Base-by-base conservation (phyloP, 148 eudicot species). In the Nepenthes mirabilis region DNA sequence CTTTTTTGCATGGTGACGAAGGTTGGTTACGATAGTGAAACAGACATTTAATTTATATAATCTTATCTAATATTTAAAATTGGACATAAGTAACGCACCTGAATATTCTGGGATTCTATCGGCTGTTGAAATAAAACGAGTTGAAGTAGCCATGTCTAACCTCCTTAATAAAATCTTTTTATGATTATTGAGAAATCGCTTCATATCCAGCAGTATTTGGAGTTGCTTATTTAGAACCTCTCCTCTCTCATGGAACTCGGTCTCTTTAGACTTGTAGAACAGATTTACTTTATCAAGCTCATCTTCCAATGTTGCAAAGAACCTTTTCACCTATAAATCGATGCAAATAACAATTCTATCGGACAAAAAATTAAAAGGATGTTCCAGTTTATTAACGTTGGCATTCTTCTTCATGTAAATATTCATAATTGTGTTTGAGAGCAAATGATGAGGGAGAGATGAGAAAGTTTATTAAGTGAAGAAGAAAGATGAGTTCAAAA, bases 221-320 rank as follows among this genome's bases (percentile, higher is more conserved):
- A 91, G 79, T 59, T 91, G 93, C 66, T 81, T 83, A 43, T 74
- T 68, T 2, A 88, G 65, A 34, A 65, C 69, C 5, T 85, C 88
- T 23, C 90, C 90, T 71, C 90, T 83, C 67, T 82, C 85, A 1
- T 81, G 35, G 58, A 88, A 80, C 58, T 91, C 94, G 0, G 56
- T 67, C 64, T 91, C 98, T 70, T 80, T 91, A 4, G 60, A 68
- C 37, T 57, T 72, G 74, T 91, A 88, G 60, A 91, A 91, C 11
- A 70, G 70, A 64, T 91, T 88, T 72, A 91, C 98, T 66, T 91
- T 91, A 10, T 83, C 78, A 1, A 88, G 80, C 68, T 91, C 98
- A 47, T 78, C 84, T 8, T 91, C 96, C 67, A 91, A 75, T 57
- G 33, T 74, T 56, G 72, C 80, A 36, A 91, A 85, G 63, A 83